Conservation (phyloP, 805 yeast species). For the Starmera dryadoides region DNA sequence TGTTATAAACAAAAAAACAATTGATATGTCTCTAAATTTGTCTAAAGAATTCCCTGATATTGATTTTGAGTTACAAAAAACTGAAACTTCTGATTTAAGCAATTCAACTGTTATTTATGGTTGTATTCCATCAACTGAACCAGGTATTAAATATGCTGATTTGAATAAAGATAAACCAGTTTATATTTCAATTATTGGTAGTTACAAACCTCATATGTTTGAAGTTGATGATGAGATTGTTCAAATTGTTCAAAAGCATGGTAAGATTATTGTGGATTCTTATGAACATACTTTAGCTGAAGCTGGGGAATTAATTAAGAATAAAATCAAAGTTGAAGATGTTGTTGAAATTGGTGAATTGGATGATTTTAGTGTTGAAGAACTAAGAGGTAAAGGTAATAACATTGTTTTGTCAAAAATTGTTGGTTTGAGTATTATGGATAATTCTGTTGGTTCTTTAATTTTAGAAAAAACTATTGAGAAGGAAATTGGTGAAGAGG, state of each 20-base stretch:
- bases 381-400: constrained; percentile 8
- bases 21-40: constrained; percentile 18
- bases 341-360: constrained; percentile 42
- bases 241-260: constrained; percentile 24
- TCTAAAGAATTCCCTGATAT: constrained; percentile 22
- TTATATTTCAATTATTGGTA: constrained; percentile 56
- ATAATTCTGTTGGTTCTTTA: constrained; percentile 42
- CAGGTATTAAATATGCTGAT: constrained; percentile 31
- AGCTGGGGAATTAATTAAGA: constrained; percentile 58
- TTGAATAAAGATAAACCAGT: constrained; percentile 22
- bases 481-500: constrained; percentile 22
- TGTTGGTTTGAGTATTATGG: constrained; percentile 64
- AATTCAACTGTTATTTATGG: constrained; percentile 45
- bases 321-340: constrained; percentile 28
- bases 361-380: constrained; percentile 7
- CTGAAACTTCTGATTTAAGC: constrained; percentile 22
- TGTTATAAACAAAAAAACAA: constrained; percentile 29
- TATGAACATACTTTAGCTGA: constrained; percentile 46
- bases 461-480: constrained; percentile 25
- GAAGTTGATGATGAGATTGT: constrained; percentile 46
- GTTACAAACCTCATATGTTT: constrained; percentile 60
- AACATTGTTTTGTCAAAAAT: constrained; percentile 42
- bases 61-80: constrained; percentile 17
- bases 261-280: constrained; percentile 53
- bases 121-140: constrained; percentile 50